These are phyloP conservation scores for Pichiaceae sp. DNA, from an alignment of 1,139 yeast species.

Conservation along the genomic window DNA sequence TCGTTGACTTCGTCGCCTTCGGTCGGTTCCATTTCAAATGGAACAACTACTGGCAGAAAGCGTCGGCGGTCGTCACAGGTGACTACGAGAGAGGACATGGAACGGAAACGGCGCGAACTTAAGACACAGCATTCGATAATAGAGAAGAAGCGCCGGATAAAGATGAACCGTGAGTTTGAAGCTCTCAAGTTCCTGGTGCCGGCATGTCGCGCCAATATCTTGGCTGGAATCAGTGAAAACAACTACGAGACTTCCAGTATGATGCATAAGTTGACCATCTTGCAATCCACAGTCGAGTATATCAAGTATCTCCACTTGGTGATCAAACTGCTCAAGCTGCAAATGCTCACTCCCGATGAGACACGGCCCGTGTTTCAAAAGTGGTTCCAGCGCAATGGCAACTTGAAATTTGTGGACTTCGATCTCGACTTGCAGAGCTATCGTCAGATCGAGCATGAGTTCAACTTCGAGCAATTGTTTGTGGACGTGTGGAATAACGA, in stretches of 20 bases:
- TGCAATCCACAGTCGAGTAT: conserved; percentile 77
- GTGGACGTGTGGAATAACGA: conserved; percentile 22
- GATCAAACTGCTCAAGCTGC: conserved; percentile 33
- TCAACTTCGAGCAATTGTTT: conserved; percentile 35
- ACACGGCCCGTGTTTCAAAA: conserved; percentile 14
- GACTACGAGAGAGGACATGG: conserved; percentile 44
- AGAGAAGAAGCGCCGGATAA: conserved; percentile 69
- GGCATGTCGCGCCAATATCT: conserved; percentile 49
- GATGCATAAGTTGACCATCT: conserved; percentile 72
- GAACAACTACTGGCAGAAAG: conserved; percentile 22
- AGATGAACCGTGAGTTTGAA: conserved; percentile 77
- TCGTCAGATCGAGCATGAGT: conserved; percentile 50
- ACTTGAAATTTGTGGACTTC: conserved; percentile 39
- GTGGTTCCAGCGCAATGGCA: conserved; percentile 27
- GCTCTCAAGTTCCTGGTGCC: conserved; percentile 73
- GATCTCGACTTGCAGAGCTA: conserved; percentile 51
- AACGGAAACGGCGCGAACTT: conserved; percentile 48
- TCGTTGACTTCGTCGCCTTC: conserved; percentile 1
- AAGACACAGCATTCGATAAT: conserved; percentile 65
- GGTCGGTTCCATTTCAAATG: not conserved
- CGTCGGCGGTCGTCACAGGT: conserved; percentile 34
- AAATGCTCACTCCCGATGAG: conserved; percentile 16
- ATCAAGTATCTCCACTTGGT: conserved; percentile 60
- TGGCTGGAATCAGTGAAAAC: conserved; percentile 24
- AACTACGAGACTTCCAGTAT: conserved; percentile 21